Evolutionary conservation across 306 rosid genomes (phyloP).

Genomic region (Malus orientalis): DNA sequence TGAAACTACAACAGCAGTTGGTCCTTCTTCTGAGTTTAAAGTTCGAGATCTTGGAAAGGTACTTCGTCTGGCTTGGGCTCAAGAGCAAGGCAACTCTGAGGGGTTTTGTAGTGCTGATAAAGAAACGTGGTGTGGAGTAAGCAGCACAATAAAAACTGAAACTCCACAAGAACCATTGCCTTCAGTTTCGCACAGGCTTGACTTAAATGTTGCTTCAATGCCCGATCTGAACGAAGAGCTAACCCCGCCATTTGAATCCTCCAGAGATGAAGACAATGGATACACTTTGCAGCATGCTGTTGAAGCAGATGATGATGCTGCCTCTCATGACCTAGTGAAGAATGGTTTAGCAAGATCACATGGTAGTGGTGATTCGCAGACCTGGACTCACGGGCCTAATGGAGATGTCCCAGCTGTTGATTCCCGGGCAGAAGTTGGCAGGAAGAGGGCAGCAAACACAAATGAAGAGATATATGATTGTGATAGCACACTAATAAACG

Average conservation of each 20-base stretch:
- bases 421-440: conserved; percentile 49
- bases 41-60: conserved; percentile 91
- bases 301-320: conserved; percentile 91
- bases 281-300: conserved; percentile 87
- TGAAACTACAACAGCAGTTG: conserved; percentile 33
- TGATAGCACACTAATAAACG: conserved; percentile 92
- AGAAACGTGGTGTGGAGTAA: conserved; percentile 64
- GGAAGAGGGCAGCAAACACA: conserved; percentile 64
- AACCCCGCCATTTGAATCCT: conserved; percentile 90
- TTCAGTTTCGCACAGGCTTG: conserved; percentile 62
- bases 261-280: conserved; percentile 84
- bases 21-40: conserved; percentile 60
- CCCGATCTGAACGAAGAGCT: conserved; percentile 97
- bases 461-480: conserved; percentile 82
- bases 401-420: conserved; percentile 87
- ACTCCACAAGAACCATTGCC: conserved; percentile 47
- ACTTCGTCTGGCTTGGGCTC: conserved; percentile 73
- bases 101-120: conserved; percentile 64
- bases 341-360: conserved; percentile 66
- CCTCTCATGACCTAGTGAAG: conserved; percentile 72
- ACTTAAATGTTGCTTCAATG: conserved; percentile 78
- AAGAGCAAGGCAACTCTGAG: conserved; percentile 64
- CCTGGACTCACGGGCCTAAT: conserved; percentile 56
- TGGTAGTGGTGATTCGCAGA: conserved; percentile 93
- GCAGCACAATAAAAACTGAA: conserved; percentile 48